Evolutionary conservation across 345 rosid genomes (phyloP), one percentile per base, ranked within the genome.

Genomic region (Angophora floribunda): DNA sequence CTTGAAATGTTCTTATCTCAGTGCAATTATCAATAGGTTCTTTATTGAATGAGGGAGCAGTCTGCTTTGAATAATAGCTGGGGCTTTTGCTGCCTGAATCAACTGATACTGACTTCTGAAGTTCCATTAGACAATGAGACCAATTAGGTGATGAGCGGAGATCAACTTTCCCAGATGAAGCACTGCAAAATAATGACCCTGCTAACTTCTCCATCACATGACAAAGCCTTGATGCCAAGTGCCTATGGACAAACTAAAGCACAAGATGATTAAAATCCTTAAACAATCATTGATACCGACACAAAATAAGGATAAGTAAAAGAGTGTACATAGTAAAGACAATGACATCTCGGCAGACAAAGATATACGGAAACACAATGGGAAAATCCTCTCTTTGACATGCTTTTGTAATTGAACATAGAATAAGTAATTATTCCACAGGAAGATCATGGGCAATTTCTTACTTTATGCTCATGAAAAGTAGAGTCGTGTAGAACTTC

Each of bases 171-270:
- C 41, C 88, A 61, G 84, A 84, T 44, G 92, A 86, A 88, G 93
- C 87, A 63, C 88, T 88, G 61, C 87, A 41, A 91, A 92, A 92
- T 87, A 94, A 63, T 21, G 86, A 30, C 12, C 89, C 89, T 49
- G 90, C 92, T 87, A 91, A 92, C 57, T 91, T 92, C 93, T 93
- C 94, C 89, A 98, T 90, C 78, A 94, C 75, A 80, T 84, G 91
- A 87, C 95, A 95, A 90, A 94, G 92, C 86, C 93, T 93, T 49
- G 95, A 91, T 75, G 97, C 94, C 91, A 98, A 90, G 91, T 94
- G 93, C 94, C 99, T 98, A 96, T 94, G 89, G 89, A 97, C 97
- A 94, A 97, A 94, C 99, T 98, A 94, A 88, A 32, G 52, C 47
- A 44, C 10, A 85, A 22, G 2, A 75, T 14, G 1, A 75, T 75